phyloP scores from a whole-genome alignment of 148 eudicot species.

The Suaeda aralocaspica region DNA sequence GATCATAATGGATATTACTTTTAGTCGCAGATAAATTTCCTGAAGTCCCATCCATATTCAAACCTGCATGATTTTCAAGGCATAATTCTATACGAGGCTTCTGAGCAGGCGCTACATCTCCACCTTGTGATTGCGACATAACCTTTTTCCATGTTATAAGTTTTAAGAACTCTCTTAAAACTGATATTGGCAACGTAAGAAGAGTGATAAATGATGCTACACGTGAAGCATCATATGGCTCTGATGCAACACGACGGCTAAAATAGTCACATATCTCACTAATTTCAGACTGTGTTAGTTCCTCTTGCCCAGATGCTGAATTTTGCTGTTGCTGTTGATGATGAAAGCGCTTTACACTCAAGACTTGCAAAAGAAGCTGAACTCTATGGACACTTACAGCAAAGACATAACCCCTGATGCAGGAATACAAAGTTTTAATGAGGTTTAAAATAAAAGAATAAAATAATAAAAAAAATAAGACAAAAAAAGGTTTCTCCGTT shows the following conservation, averaged over 20 bases:
- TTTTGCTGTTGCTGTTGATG: conserved; percentile 85
- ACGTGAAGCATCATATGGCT: conserved; percentile 97
- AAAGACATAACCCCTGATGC: conserved; percentile 86
- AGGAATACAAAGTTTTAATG: neutral
- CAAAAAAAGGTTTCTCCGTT: neutral
- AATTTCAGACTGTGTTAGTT: conserved; percentile 79
- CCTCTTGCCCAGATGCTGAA: conserved; percentile 58
- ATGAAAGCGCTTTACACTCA: conserved; percentile 87
- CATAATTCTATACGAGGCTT: conserved; percentile 91
- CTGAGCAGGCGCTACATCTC: conserved; percentile 75
- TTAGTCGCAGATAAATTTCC: conserved; percentile 68
- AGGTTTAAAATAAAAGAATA: neutral
- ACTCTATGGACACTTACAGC: conserved; percentile 99
- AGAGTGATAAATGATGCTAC: conserved; percentile 98
- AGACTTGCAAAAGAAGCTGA: conserved; percentile 94
- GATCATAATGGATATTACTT: conserved; percentile 87
- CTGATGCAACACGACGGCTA: conserved; percentile 95
- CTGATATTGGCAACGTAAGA: conserved; percentile 87
- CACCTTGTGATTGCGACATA: conserved; percentile 80
- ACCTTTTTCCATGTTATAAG: conserved; percentile 93
- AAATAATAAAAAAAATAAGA: neutral
- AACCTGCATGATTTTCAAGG: conserved; percentile 87
- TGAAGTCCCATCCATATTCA: conserved; percentile 56
- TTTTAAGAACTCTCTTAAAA: conserved; percentile 80
- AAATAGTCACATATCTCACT: conserved; percentile 93